phyloP scores from a whole-genome alignment of 2,329 filamentous ascomycete genomes.

The Penicillium verrucosum region DNA sequence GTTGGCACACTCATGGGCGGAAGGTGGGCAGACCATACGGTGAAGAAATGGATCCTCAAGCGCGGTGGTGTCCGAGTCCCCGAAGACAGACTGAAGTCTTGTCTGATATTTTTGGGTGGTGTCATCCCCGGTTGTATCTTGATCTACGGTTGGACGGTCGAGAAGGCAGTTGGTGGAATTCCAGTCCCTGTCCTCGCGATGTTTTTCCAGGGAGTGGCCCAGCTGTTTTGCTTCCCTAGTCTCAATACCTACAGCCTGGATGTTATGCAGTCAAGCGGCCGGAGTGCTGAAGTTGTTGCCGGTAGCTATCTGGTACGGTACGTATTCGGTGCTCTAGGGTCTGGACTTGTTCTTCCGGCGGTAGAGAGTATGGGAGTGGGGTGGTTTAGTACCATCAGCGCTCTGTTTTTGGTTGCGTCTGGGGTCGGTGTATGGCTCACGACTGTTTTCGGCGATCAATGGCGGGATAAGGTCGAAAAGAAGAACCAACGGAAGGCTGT shows the following conservation, averaged over 20 bases:
- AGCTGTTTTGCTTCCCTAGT: slow-evolving; percentile 71
- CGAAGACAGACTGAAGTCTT: slow-evolving; percentile 64
- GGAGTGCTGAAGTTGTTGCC: slow-evolving; percentile 70
- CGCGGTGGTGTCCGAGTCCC: slow-evolving; percentile 58
- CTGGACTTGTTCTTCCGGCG: slow-evolving; percentile 69
- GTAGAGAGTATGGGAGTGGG: slow-evolving; percentile 73
- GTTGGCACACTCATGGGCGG: slow-evolving; percentile 69
- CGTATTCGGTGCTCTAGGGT: slow-evolving; percentile 67
- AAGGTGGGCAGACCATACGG: slow-evolving; percentile 64
- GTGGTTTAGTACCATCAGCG: slow-evolving; percentile 73
- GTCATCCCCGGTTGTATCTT: slow-evolving; percentile 63
- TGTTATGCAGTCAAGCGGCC: slow-evolving; percentile 63
- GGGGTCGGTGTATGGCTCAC: slow-evolving; percentile 49
- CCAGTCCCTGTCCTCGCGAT: slow-evolving; percentile 65
- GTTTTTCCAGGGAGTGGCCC: slow-evolving; percentile 70
- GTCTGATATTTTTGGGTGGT: slow-evolving; percentile 55
- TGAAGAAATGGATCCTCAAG: slow-evolving; percentile 62
- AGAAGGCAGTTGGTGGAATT: slow-evolving; percentile 54
- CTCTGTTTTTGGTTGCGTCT: slow-evolving; percentile 52
- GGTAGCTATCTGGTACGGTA: slow-evolving; percentile 79
- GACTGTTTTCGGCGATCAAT: slow-evolving; percentile 50
- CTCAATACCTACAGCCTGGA: slow-evolving; percentile 80
- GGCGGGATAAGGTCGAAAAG: slow-evolving; percentile 55
- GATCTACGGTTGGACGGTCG: slow-evolving; percentile 65
- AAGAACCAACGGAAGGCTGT: slow-evolving; percentile 41